Base-by-base conservation (phyloP, 1,284 basidiomycete species). In the Naganishia sp. region DNA sequence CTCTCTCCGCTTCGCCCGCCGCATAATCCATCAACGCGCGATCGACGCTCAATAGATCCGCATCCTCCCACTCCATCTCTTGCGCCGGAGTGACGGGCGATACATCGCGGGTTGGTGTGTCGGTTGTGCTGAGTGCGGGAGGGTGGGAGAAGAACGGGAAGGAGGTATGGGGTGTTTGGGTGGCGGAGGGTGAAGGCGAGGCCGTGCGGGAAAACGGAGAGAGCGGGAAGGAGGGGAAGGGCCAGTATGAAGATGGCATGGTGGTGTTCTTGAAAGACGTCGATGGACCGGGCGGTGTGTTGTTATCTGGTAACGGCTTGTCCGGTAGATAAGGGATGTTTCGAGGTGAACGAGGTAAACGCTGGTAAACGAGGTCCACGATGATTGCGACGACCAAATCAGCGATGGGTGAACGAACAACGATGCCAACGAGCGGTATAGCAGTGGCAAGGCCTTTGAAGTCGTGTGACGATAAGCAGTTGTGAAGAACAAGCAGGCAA, bases 201-300 rank as follows among this genome's bases (percentile, higher is more conserved):
- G 21, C n/a, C 13, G 21, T 15, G 53, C 59, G 59, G 21, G 59
- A 61, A 36, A 61, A 61, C 23, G 48, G 48, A 6, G 59, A 50
- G 21, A 61, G 36, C 6, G 59, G 59, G 59, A 61, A 50, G 15
- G 48, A 21, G 6, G 39, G 33, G 59, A 61, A 61, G 48, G 57
- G 57, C 59, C 59, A 61, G 48, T 50, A 61, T 57, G 55, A 57
- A 44, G 56, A 13, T 16, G 59, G 48, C 59, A 61, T 61, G 59
- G 23, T 52, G 48, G 36, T 16, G 15, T 16, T 55, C 23, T 28
- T 21, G 13, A 25, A n/a, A n/a, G 7, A n/a, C 18, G 45, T 15
- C 45, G n/a, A 15, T 48, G 45, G 2, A n/a, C 2, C 23, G 6
- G 21, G 49, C 21, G 45, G 18, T 46, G 7, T 46, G 3, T 23